Evolutionary conservation across 768 basidiomycete genomes (phyloP).

Genomic region (Asterophora parasitica): DNA sequence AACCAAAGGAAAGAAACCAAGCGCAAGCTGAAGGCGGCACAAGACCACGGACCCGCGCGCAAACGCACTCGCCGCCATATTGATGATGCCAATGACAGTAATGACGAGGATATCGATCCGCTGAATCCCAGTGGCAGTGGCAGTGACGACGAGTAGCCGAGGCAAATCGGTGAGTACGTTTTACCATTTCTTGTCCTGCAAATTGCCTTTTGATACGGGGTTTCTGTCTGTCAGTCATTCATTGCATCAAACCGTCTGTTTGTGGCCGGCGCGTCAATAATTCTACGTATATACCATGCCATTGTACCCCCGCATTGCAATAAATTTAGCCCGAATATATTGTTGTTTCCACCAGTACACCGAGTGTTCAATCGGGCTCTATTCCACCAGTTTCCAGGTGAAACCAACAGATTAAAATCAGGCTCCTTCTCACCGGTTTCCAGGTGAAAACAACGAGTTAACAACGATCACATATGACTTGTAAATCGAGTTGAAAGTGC

Average conservation of each 20-base stretch:
- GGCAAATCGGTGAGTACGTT: too few relatives aligned
- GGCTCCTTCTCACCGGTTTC: not conserved
- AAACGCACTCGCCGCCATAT: not conserved
- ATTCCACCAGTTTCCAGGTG: not conserved
- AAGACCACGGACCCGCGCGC: not conserved
- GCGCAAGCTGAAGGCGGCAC: not conserved
- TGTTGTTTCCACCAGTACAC: too few relatives aligned
- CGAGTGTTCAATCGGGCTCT: too few relatives aligned
- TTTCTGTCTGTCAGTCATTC: too few relatives aligned
- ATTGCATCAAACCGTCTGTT: too few relatives aligned
- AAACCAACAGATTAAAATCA: not conserved
- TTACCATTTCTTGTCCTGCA: too few relatives aligned
- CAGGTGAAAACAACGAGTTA: not conserved
- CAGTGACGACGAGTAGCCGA: not conserved
- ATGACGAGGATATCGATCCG: not conserved
- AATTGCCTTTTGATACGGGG: too few relatives aligned
- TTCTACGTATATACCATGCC: too few relatives aligned
- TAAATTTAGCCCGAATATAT: too few relatives aligned
- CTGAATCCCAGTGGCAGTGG: too few relatives aligned
- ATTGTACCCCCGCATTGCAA: too few relatives aligned
- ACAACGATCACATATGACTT: not conserved
- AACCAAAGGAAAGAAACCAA: conserved; percentile 1
- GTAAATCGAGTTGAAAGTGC: not conserved
- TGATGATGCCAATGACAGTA: not conserved
- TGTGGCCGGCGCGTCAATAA: too few relatives aligned